Conservation (phyloP, 352 stramenopile species). For the Paralagenidium karlingii region DNA sequence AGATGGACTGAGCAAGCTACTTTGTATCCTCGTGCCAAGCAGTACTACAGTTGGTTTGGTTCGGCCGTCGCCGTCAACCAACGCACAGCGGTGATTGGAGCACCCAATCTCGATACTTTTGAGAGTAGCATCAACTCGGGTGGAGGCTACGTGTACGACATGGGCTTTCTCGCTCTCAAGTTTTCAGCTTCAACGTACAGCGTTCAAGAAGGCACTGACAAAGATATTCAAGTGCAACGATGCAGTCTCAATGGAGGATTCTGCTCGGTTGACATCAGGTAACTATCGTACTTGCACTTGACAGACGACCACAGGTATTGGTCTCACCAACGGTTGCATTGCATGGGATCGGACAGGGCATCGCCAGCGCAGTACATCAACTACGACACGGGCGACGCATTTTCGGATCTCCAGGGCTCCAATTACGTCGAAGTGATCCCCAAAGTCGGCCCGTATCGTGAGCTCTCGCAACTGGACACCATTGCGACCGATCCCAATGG, state of each 20-base stretch:
- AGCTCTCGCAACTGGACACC: slow-evolving; percentile 46
- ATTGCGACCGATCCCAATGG: slow-evolving; percentile 18
- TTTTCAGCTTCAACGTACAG: slow-evolving; percentile 61
- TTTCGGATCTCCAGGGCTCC: slow-evolving; percentile 27
- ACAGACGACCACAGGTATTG: background rate
- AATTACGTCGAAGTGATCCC: slow-evolving; percentile 35
- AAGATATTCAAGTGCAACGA: slow-evolving; percentile 63
- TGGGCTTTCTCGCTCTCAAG: slow-evolving; percentile 80
- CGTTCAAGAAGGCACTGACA: slow-evolving; percentile 76
- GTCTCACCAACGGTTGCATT: too few relatives aligned
- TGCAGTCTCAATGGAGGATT: slow-evolving; percentile 33
- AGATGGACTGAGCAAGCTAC: slow-evolving; percentile 87
- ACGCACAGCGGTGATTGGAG: slow-evolving; percentile 78
- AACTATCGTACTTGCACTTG: too few relatives aligned
- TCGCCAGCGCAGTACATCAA: slow-evolving; percentile 44
- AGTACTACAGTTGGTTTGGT: slow-evolving; percentile 85
- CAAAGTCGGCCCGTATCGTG: slow-evolving; percentile 38
- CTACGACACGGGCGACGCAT: slow-evolving; percentile 62
- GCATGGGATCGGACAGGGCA: too few relatives aligned
- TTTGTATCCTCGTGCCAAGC: slow-evolving; percentile 83
- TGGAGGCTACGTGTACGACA: slow-evolving; percentile 85
- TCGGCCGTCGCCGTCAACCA: slow-evolving; percentile 68
- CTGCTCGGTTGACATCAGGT: slow-evolving; percentile 53
- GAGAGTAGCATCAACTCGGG: slow-evolving; percentile 85
- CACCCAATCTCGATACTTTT: slow-evolving; percentile 87